phyloP scores from a whole-genome alignment of 495 filamentous ascomycete species.

The Podospora sp. region DNA sequence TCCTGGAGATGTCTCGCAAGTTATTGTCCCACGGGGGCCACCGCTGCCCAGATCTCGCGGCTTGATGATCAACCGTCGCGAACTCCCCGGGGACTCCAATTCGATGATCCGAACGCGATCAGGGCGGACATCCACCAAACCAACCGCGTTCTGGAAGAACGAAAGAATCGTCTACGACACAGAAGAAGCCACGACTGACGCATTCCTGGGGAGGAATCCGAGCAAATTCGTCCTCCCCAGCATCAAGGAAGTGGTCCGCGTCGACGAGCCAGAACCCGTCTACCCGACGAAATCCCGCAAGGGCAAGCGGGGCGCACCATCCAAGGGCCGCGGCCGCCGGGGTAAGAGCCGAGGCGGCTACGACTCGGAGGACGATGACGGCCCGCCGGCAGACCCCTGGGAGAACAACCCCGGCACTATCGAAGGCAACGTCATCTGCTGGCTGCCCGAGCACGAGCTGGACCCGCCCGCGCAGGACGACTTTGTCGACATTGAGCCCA shows the following conservation, averaged over 20 bases:
- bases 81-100: conserved; percentile 58
- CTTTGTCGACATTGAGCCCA: conserved; percentile 53
- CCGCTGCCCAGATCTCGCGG: conserved; percentile 61
- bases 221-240: conserved; percentile 59
- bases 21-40: conserved; percentile 49
- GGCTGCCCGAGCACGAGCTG: conserved; percentile 51
- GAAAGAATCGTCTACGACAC: conserved; percentile 72
- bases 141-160: conserved; percentile 84
- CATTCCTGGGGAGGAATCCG: conserved; percentile 33
- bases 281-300: conserved; percentile 4
- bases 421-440: conserved; percentile 47
- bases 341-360: conserved; percentile 18
- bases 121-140: conserved; percentile 63
- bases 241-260: conserved; percentile 75
- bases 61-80: conserved; percentile 70
- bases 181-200: conserved; percentile 52
- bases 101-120: conserved; percentile 54
- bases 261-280: conserved; percentile 58
- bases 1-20: conserved; percentile 42
- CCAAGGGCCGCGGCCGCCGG: conserved; percentile 4
- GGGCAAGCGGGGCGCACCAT: neutral
- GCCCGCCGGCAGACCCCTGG: conserved; percentile 54
- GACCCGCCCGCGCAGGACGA: conserved; percentile 46
- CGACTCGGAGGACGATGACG: conserved; percentile 44
- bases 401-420: conserved; percentile 51